phyloP scores from a whole-genome alignment of 192 early-diverging fungal genomes.

The Coemansia sp. region DNA sequence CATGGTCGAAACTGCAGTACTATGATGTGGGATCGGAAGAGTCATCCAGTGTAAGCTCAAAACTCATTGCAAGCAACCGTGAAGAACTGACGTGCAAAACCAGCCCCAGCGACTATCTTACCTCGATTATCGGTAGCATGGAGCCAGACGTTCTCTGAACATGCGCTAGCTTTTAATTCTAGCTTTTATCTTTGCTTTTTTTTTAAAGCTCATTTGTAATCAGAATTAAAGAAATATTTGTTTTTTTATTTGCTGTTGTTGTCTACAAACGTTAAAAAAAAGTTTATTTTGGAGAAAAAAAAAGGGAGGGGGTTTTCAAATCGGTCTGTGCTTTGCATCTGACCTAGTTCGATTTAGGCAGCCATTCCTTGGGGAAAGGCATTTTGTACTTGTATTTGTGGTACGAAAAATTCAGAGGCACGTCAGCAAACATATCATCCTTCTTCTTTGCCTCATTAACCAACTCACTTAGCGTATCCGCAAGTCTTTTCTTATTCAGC shows the following conservation, averaged over 20 bases:
- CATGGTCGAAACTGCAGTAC: conserved; percentile 69
- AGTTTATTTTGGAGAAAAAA: no score
- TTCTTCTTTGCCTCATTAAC: conserved; percentile 46
- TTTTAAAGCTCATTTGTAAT: not conserved
- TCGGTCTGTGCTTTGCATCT: not conserved
- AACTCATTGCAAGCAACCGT: conserved; percentile 34
- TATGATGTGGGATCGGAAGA: conserved; percentile 57
- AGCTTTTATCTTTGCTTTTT: not conserved
- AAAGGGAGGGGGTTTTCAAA: no score
- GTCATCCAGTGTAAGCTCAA: conserved; percentile 14
- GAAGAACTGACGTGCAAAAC: conserved; percentile 34
- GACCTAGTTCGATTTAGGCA: conserved; percentile 18
- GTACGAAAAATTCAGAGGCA: conserved; percentile 43
- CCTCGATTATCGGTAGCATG: conserved; percentile 40
- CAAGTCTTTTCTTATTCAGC: conserved; percentile 50
- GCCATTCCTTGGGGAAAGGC: conserved; percentile 39
- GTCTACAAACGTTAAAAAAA: not conserved
- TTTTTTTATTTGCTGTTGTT: not conserved
- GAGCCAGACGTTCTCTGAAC: conserved; percentile 20
- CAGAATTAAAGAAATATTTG: not conserved
- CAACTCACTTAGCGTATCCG: conserved; percentile 36
- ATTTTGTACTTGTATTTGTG: conserved; percentile 30
- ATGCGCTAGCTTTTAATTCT: not conserved
- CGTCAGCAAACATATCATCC: conserved; percentile 46
- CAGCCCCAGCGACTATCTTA: conserved; percentile 37